Conservation (phyloP, 2,329 filamentous ascomycete species). For the Dothiorella sarmentorum region DNA sequence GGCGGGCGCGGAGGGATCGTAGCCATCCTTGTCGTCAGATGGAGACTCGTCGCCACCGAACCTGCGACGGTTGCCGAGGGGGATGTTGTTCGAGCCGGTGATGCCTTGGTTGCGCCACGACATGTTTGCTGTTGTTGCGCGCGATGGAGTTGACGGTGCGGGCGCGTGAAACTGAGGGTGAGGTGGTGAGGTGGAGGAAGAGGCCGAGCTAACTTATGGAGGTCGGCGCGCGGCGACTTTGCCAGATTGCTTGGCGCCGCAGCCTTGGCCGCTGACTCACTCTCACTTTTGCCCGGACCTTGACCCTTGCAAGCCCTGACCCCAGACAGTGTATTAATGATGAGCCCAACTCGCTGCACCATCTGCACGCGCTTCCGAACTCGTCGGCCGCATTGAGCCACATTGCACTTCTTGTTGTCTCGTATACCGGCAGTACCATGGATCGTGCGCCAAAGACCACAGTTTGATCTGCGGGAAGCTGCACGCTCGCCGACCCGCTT, state of each 20-base stretch:
- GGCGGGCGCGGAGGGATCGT: constrained; percentile 44
- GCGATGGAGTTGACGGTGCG: neutral
- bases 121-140: constrained; percentile 42
- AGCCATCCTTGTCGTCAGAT: constrained; percentile 31
- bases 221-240: neutral
- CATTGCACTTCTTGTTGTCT: no score
- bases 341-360: no score
- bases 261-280: no score
- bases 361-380: no score
- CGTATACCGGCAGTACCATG: neutral
- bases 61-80: constrained; percentile 77
- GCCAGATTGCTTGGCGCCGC: neutral
- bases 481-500: neutral
- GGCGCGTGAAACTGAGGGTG: neutral
- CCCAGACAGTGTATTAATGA: no score
- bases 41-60: constrained; percentile 56
- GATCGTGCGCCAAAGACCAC: neutral
- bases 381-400: no score
- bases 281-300: neutral
- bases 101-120: constrained; percentile 73
- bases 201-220: neutral
- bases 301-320: no score
- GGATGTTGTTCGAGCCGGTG: constrained; percentile 97
- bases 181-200: neutral
- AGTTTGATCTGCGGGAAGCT: neutral